phyloP scores from a whole-genome alignment of 2,329 filamentous ascomycete species.

The Talaromyces sp. region DNA sequence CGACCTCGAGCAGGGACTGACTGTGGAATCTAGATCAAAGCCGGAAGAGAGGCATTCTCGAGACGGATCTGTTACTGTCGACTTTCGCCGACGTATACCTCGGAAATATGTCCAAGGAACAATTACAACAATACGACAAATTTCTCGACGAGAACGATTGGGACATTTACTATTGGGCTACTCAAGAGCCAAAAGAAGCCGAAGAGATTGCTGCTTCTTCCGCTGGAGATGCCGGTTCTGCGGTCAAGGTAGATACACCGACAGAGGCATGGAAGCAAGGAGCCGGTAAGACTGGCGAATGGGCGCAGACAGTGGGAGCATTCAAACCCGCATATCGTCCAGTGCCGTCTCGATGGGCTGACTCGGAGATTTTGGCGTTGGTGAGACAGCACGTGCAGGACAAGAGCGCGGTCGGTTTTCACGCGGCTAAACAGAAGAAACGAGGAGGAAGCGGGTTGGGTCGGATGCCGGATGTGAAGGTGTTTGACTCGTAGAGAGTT shows the following conservation, averaged over 20 bases:
- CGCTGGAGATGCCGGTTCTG: slow-evolving; percentile 19
- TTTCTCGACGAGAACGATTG: slow-evolving; percentile 99
- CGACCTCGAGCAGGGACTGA: background rate
- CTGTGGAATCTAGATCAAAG: slow-evolving; percentile 72
- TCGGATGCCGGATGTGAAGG: slow-evolving; percentile 46
- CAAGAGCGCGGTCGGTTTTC: slow-evolving; percentile 52
- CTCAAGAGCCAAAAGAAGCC: slow-evolving; percentile 62
- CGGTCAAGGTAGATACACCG: slow-evolving; percentile 31
- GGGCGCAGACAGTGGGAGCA: slow-evolving; percentile 92
- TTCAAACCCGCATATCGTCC: slow-evolving; percentile 92
- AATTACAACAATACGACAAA: slow-evolving; percentile 78
- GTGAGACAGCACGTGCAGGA: slow-evolving; percentile 74
- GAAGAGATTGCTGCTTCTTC: slow-evolving; percentile 42
- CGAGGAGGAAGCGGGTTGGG: slow-evolving; percentile 38
- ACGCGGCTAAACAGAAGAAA: slow-evolving; percentile 36
- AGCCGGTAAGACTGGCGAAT: slow-evolving; percentile 65
- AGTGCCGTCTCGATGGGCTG: slow-evolving; percentile 78
- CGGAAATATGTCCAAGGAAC: slow-evolving; percentile 62
- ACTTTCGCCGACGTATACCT: slow-evolving; percentile 86
- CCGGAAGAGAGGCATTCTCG: slow-evolving; percentile 90
- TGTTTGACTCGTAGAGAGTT: slow-evolving; percentile 28
- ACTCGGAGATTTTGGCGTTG: slow-evolving; percentile 71
- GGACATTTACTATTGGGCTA: slow-evolving; percentile 99
- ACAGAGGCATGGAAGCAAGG: slow-evolving; percentile 49
- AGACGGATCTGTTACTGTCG: slow-evolving; percentile 90